Base-by-base conservation (phyloP, 352 stramenopile species). In the Phytopythium helicoides region DNA sequence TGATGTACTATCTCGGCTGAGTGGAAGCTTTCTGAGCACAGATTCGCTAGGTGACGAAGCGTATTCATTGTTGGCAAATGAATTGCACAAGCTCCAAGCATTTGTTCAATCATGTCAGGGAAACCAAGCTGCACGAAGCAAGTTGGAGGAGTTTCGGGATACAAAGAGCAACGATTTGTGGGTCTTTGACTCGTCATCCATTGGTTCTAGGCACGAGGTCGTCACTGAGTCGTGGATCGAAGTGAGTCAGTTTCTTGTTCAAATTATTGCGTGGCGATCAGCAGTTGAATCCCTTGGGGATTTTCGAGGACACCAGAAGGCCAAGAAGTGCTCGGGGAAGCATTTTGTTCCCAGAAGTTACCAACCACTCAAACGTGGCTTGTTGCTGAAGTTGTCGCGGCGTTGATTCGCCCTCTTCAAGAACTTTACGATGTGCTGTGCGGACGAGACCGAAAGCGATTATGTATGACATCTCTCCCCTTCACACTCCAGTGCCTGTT, bases 351-450 rank as follows among this genome's bases (percentile, higher is more conserved):
- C 28, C 5, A 5, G n/a, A 28, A 31, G 18, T 21, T n/a, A 47
- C 64, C 56, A 3, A 54, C 48, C 9, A 15, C 41, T 6, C 51
- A 42, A 9, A 55, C 52, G 48, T 75, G 64, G 65, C 68, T 63
- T 44, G 54, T 86, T 14, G 54, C 62, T 0, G 75, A 86, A 53
- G 72, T 56, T 12, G 42, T 80, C 9, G 19, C 79, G 9, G 33
- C 75, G 21, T 33, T 86, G 14, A 63, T 77, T 22, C 64, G 57
- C 11, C 67, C 72, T 4, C 62, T 86, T 7, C 46, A 70, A 34
- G 75, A 86, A 48, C 57, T 84, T 9, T 47, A 64, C 15, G 55
- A 69, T 37, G 68, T 86, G 12, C 51, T 75, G 15, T 50, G 47
- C 2, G 57, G 56, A 42, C 72, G 80, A 11, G 62, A 67, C 34